Evolutionary conservation across 768 basidiomycete genomes (phyloP).

Genomic region (Obba rivulosa): DNA sequence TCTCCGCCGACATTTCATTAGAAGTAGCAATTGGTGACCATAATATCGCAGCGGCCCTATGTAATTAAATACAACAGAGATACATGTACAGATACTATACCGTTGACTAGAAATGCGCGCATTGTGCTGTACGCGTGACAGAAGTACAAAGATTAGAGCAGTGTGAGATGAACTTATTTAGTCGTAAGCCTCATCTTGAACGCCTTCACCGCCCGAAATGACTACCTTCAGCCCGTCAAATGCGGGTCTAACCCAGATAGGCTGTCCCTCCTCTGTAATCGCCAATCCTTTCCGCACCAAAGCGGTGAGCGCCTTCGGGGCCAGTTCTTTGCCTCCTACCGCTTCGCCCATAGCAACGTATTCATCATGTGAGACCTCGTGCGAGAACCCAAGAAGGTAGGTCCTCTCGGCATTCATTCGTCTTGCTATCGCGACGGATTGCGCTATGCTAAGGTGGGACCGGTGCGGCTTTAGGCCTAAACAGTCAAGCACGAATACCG

Average conservation of each 20-base stretch:
- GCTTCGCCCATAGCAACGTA: constrained; percentile 60
- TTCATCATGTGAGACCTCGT: constrained; percentile 75
- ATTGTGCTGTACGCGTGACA: too few relatives aligned
- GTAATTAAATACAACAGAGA: too few relatives aligned
- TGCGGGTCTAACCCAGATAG: constrained; percentile 63
- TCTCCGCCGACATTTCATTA: too few relatives aligned
- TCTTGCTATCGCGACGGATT: constrained; percentile 52
- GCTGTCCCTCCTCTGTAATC: constrained; percentile 41
- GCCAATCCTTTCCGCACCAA: constrained; percentile 38
- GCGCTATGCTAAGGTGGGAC: constrained; percentile 76
- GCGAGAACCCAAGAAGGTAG: constrained; percentile 72
- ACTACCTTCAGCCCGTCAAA: constrained; percentile 67
- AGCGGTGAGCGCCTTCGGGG: constrained; percentile 22
- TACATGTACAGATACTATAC: too few relatives aligned
- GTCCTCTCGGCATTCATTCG: constrained; percentile 55
- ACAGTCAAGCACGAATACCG: constrained; percentile 74
- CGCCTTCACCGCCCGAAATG: constrained; percentile 34
- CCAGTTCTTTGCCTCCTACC: constrained; percentile 31
- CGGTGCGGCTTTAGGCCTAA: constrained; percentile 58
- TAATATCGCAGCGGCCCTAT: too few relatives aligned
- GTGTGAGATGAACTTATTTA: constrained; percentile 1
- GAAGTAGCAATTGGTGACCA: too few relatives aligned
- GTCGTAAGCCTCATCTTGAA: constrained; percentile 51
- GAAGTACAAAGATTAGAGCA: too few relatives aligned
- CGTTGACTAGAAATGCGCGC: too few relatives aligned